phyloP scores from a whole-genome alignment of 75 land plant species.

The Gnetum montanum region DNA sequence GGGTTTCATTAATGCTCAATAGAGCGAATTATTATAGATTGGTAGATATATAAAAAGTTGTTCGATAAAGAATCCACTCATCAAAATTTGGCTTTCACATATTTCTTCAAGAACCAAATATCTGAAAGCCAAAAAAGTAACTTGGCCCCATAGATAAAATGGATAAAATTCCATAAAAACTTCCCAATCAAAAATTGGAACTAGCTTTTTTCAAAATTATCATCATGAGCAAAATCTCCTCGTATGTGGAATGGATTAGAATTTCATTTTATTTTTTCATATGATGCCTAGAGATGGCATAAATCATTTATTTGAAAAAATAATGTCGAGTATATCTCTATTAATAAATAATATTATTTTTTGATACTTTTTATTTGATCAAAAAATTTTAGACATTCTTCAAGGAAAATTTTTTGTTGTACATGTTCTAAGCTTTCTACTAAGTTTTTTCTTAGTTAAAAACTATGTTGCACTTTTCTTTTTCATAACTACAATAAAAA shows the following conservation, averaged over 20 bases:
- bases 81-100: background rate
- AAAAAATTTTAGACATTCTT: too few relatives aligned
- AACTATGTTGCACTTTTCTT: too few relatives aligned
- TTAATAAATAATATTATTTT: too few relatives aligned
- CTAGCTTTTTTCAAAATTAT: background rate
- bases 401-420: too few relatives aligned
- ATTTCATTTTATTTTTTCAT: too few relatives aligned
- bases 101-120: background rate
- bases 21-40: background rate
- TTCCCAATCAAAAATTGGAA: background rate
- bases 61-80: background rate
- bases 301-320: too few relatives aligned
- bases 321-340: too few relatives aligned
- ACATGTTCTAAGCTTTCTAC: too few relatives aligned
- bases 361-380: too few relatives aligned
- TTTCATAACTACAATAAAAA: background rate
- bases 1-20: background rate
- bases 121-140: background rate
- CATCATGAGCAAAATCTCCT: background rate
- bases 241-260: background rate
- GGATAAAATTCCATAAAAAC: background rate
- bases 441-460: too few relatives aligned
- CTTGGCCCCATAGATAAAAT: background rate
- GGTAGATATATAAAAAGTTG: background rate
- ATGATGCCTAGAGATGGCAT: too few relatives aligned